These are phyloP conservation scores for Geotrichum restrictum DNA, from an alignment of 1,139 yeast species.

Conservation along the genomic window DNA sequence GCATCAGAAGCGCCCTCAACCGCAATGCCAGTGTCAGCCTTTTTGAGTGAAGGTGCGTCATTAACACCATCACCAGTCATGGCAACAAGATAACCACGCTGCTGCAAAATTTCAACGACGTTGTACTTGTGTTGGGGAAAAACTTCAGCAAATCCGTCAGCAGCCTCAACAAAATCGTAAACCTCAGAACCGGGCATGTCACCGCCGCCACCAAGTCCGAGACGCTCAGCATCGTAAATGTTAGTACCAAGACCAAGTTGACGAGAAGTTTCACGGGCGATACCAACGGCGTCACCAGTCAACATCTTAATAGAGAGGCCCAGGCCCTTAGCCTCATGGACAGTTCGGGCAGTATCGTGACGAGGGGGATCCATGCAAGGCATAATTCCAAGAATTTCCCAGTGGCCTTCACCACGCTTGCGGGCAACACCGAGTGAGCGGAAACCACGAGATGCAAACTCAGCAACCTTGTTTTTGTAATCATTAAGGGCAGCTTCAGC, in stretches of 20 bases:
- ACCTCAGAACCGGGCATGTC: slow-evolving; percentile 71
- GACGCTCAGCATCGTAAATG: slow-evolving; percentile 67
- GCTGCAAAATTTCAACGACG: slow-evolving; percentile 72
- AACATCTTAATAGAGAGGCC: slow-evolving; percentile 69
- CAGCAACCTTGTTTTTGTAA: slow-evolving; percentile 68
- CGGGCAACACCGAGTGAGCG: slow-evolving; percentile 72
- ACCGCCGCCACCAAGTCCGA: slow-evolving; percentile 70
- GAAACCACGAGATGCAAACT: slow-evolving; percentile 70
- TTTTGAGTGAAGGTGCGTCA: slow-evolving; percentile 75
- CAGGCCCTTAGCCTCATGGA: slow-evolving; percentile 59
- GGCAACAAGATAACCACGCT: slow-evolving; percentile 74
- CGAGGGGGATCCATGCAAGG: slow-evolving; percentile 75
- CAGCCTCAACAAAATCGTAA: slow-evolving; percentile 73
- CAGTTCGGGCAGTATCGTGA: slow-evolving; percentile 68
- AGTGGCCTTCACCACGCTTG: slow-evolving; percentile 67
- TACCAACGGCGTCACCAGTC: slow-evolving; percentile 75
- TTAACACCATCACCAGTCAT: slow-evolving; percentile 83
- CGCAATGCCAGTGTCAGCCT: slow-evolving; percentile 79
- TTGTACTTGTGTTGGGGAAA: slow-evolving; percentile 80
- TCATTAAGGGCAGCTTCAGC: slow-evolving; percentile 61
- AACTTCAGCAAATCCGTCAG: slow-evolving; percentile 78
- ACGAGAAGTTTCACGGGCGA: slow-evolving; percentile 68
- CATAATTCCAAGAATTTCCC: slow-evolving; percentile 71
- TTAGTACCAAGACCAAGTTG: slow-evolving; percentile 68
- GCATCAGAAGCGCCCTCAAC: slow-evolving; percentile 81